Conservation (phyloP, 176 grass and related monocot genomes). For the Leersia perrieri region DNA sequence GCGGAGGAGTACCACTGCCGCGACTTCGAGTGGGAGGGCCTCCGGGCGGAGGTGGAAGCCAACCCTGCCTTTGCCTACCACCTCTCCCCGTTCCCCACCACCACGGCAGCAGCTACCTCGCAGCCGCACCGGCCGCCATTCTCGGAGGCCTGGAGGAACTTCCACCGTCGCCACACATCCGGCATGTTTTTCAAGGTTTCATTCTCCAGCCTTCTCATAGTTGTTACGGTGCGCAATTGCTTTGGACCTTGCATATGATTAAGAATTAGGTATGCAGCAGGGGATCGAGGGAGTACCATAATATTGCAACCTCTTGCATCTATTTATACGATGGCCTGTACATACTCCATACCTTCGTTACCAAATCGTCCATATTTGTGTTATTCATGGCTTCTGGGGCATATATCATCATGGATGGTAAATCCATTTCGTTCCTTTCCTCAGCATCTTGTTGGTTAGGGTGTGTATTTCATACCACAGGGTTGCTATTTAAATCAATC, state of each 20-base stretch:
- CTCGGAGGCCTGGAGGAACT: conserved; percentile 76
- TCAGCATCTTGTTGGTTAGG: conserved; percentile 44
- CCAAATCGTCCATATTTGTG: too few species aligned
- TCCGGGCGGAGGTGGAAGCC: conserved; percentile 58
- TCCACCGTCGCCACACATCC: conserved; percentile 75
- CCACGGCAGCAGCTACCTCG: conserved; percentile 13
- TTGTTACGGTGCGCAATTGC: neutral
- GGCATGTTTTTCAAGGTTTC: conserved; percentile 87
- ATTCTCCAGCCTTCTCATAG: neutral
- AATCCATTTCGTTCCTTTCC: neutral
- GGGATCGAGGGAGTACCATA: neutral
- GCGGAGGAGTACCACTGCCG: conserved; percentile 75
- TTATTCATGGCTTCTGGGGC: neutral
- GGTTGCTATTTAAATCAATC: neutral
- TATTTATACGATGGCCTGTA: neutral
- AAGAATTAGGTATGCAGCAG: neutral
- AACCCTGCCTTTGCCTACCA: conserved; percentile 65
- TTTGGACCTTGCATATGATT: neutral
- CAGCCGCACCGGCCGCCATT: neutral
- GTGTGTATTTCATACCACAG: neutral
- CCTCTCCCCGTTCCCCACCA: conserved; percentile 35
- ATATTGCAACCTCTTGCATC: neutral
- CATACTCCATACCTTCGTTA: too few species aligned
- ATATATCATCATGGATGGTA: neutral
- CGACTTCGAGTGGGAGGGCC: conserved; percentile 88